A percentile compares a stretch with the other conserved stretches of the same genome.
Evolutionary conservation across 805 yeast species (phyloP).

Genomic region (Pichia occidentalis): DNA sequence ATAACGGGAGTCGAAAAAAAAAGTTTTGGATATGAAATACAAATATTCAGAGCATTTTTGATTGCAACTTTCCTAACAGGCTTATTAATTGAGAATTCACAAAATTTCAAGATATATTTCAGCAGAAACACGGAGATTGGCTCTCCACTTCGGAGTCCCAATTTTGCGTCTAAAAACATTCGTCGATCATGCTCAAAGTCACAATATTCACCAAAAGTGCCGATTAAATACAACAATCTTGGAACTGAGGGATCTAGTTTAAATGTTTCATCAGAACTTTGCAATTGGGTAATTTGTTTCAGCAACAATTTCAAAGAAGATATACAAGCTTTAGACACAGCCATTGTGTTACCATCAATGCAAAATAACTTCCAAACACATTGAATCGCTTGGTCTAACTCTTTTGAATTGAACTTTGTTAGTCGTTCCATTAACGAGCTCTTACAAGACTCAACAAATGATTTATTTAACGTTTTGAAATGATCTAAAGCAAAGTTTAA

Average conservation of each 20-base stretch:
- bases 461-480: constrained; percentile 39
- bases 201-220: constrained; percentile 67
- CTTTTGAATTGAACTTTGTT: constrained; percentile 53
- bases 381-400: constrained; percentile 70
- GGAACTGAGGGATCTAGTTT: constrained; percentile 41
- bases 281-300: constrained; percentile 35
- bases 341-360: constrained; percentile 38
- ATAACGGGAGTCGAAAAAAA: constrained; percentile 54
- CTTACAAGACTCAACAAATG: constrained; percentile 45
- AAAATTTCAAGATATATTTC: constrained; percentile 51
- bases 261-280: constrained; percentile 13
- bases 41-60: constrained; percentile 50
- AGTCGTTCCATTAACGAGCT: constrained; percentile 45
- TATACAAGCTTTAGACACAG: constrained; percentile 55
- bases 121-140: constrained; percentile 52
- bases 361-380: constrained; percentile 52
- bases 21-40: constrained; percentile 58
- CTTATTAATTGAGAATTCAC: constrained; percentile 27
- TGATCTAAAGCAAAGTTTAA: constrained; percentile 44
- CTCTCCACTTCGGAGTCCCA: constrained; percentile 45
- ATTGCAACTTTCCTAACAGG: constrained; percentile 46
- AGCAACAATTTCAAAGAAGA: constrained; percentile 49
- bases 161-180: constrained; percentile 32
- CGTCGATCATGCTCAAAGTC: constrained; percentile 43
- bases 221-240: constrained; percentile 55